Base-by-base conservation (phyloP, 768 basidiomycete species). In the Tephrocybe sp. region DNA sequence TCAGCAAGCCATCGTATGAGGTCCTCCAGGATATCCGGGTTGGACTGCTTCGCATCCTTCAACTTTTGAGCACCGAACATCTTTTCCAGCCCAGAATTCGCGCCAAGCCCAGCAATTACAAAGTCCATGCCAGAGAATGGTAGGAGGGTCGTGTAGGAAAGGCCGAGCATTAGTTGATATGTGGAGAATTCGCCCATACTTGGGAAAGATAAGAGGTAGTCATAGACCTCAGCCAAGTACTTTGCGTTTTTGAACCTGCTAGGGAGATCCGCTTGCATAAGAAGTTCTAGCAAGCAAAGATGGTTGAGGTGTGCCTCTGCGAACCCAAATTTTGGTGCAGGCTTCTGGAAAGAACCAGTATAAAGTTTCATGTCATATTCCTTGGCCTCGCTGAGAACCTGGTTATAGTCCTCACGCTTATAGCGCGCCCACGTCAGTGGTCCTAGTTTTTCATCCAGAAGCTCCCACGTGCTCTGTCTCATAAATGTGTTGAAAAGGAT, bases 161-260 rank as follows among this genome's bases (percentile, higher is more conserved):
- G 68, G 52, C 77, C 78, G 43, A 84, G 65, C 43, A 85, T 65
- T 33, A 85, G 79, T 63, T 92, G 89, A 62, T 82, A 87, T 0
- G 83, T 75, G 32, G 77, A 82, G 64, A 92, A 92, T 26, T 77
- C 76, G n/a, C 84, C 89, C 78, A 90, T 81, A 56, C 85, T 78
- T 0, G 82, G 87, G 58, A 79, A 89, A 2, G 76, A 71, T 20
- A 71, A 67, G 20, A 89, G 57, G 50, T 72, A 76, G 41, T 83
- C 81, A 58, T 77, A 89, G 19, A 87, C 73, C 54, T 92, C 84
- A 17, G 73, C 79, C 58, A 88, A 59, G 53, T 82, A 79, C 42
- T 72, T 60, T n/a, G 84, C 78, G 11, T 65, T 58, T 38, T 67
- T 60, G 16, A 90, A 69, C 55, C 75, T 70, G 2, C 59, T 57